Evolutionary conservation across 2,329 filamentous ascomycete species (phyloP), one percentile per base, ranked within the genome.

Genomic region (Penicillium expansum): DNA sequence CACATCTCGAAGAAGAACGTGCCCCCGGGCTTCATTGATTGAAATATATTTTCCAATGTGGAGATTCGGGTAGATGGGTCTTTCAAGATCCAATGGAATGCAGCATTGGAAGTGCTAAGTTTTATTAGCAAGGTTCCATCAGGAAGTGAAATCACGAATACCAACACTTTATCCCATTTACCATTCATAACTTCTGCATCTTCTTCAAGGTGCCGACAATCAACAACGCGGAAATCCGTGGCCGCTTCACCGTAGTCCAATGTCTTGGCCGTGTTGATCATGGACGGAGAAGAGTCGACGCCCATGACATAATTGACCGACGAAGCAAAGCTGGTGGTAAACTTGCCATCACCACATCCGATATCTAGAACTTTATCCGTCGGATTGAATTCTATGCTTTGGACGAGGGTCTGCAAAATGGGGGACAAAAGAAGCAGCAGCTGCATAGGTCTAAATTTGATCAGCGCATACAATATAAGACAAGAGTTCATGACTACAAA

Each of bases 341-440:
- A 55, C 13, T 51, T 58, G 5, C 56, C 56, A 48, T 58, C 41
- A 24, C 52, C 56, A 14, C 52, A 58, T 37, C 56, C 56, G 24
- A 58, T 55, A 32, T 58, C 56, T 5, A 58, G 41, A 30, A 58
- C 47, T 45, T 47, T 52, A 18, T 58, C 56, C 6, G 33, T 52
- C 13, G 35, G 32, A 24, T 55, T 32, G 20, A 55, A 55, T 9
- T 45, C n/a, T 11, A 58, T 50, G 9, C 18, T 51, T 13, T 55
- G 10, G 3, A 51, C 18, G 10, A 58, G 45, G 8, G 39, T 52
- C n/a, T 50, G 47, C 52, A 22, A 55, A 37, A 14, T 52, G 45
- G n/a, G 56, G 52, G 1, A 52, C 41, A 14, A 55, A 55, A 60
- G 67, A 52, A 62, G 16, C 45, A 56, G 29, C 55, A 7, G 42